A percentile compares a stretch with the other conserved stretches of the same genome.
phyloP scores from a whole-genome alignment of 306 rosid genomes.

The Cicer bijugum region DNA sequence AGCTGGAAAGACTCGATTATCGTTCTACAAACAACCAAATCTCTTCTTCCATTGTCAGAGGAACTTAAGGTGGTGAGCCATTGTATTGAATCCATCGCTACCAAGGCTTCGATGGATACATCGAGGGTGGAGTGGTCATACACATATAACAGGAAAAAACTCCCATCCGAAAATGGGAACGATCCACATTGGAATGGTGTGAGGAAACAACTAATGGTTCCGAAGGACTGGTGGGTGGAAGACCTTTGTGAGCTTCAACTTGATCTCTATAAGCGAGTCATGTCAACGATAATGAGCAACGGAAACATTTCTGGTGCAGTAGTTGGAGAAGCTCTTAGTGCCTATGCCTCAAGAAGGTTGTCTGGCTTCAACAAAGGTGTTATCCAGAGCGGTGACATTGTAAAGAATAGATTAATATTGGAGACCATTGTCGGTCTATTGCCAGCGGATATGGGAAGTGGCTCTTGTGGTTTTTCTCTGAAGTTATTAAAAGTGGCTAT shows the following conservation, averaged over 20 bases:
- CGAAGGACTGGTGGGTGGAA: constrained; percentile 98
- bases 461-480: constrained; percentile 68
- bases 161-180: constrained; percentile 72
- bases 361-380: constrained; percentile 71
- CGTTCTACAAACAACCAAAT: constrained; percentile 83
- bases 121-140: constrained; percentile 96
- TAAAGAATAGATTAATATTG: constrained; percentile 60
- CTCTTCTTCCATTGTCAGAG: constrained; percentile 92
- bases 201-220: constrained; percentile 70
- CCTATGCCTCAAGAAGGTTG: constrained; percentile 71
- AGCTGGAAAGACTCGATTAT: constrained; percentile 96
- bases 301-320: constrained; percentile 63
- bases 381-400: constrained; percentile 67
- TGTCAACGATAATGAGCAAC: constrained; percentile 62
- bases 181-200: constrained; percentile 74
- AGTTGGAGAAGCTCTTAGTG: constrained; percentile 83
- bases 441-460: constrained; percentile 61
- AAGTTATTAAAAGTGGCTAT: constrained; percentile 66
- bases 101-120: constrained; percentile 82
- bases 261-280: constrained; percentile 73
- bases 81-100: constrained; percentile 86
- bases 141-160: constrained; percentile 81
- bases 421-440: constrained; percentile 69
- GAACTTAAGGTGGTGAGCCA: constrained; percentile 83
- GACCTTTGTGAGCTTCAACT: constrained; percentile 90